phyloP scores from a whole-genome alignment of 2,329 filamentous ascomycete genomes.

The Magnaporthales sp. region DNA sequence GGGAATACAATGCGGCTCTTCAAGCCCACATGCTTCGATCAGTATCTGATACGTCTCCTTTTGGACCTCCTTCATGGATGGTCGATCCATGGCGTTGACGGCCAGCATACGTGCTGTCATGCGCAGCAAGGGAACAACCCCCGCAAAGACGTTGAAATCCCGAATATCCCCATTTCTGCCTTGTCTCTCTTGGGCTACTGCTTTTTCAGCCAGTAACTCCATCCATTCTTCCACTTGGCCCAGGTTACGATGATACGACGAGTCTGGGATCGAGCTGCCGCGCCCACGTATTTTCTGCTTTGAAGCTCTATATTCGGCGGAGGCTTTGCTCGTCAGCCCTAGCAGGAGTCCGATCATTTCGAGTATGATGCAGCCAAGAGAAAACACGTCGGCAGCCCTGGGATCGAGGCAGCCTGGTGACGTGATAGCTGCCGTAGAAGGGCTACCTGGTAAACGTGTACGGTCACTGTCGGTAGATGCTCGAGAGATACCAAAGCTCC shows the following conservation, averaged over 20 bases:
- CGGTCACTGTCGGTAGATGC: conserved; percentile 6
- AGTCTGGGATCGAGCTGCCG: conserved; percentile 55
- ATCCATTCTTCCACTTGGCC: conserved; percentile 64
- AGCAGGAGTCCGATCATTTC: conserved; percentile 63
- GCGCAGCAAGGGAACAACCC: conserved; percentile 42
- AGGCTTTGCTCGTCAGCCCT: conserved; percentile 58
- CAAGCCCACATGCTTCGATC: conserved; percentile 34
- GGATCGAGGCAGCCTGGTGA: conserved; percentile 28
- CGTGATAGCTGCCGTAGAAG: conserved; percentile 26
- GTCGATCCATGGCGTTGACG: conserved; percentile 41
- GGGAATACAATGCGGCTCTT: conserved; percentile 46
- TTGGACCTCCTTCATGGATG: conserved; percentile 42
- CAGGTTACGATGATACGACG: conserved; percentile 64
- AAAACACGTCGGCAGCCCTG: conserved; percentile 62
- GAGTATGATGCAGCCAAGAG: conserved; percentile 62
- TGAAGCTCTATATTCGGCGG: conserved; percentile 55
- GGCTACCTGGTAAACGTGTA: conserved; percentile 8
- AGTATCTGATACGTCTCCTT: conserved; percentile 43
- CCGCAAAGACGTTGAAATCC: conserved; percentile 31
- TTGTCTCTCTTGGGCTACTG: conserved; percentile 16
- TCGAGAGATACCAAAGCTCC: conserved; percentile 28
- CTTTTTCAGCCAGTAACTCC: conserved; percentile 49
- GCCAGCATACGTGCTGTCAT: conserved; percentile 47
- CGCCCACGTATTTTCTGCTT: conserved; percentile 52
- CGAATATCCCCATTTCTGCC: conserved; percentile 29